A percentile compares a stretch with the other conserved stretches of the same genome.
Conservation (phyloP, 257 asterid genomes). For the Solanum infundibuliforme region DNA sequence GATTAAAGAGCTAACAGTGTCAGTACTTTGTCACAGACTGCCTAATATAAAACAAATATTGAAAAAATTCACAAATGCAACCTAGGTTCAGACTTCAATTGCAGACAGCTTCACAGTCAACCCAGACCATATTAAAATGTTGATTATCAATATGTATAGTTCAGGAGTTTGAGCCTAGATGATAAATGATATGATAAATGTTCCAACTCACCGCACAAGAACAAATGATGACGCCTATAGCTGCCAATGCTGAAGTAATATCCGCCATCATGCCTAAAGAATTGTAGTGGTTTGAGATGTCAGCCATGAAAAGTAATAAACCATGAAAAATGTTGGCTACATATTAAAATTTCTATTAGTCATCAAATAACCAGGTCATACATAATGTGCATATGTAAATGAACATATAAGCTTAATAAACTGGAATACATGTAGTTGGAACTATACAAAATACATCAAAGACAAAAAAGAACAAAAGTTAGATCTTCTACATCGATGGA, state of each 20-base stretch:
- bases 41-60: background rate
- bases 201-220: constrained; percentile 77
- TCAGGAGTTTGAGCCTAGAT: background rate
- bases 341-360: background rate
- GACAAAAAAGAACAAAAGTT: background rate
- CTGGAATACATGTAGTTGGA: background rate
- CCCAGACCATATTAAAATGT: background rate
- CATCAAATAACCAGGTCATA: background rate
- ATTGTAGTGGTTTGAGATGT: background rate
- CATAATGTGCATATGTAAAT: background rate
- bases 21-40: background rate
- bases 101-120: background rate
- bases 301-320: background rate
- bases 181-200: background rate
- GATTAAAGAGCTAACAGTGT: background rate
- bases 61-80: background rate
- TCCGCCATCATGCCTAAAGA: constrained; percentile 84
- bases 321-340: background rate
- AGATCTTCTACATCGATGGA: background rate
- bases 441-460: background rate
- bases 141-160: background rate
- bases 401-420: background rate
- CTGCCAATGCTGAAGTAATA: constrained; percentile 65
- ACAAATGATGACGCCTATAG: constrained; percentile 57
- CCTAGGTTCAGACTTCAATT: background rate